Conservation (phyloP, 2,329 filamentous ascomycete species). For the Colletotrichum phormii region DNA sequence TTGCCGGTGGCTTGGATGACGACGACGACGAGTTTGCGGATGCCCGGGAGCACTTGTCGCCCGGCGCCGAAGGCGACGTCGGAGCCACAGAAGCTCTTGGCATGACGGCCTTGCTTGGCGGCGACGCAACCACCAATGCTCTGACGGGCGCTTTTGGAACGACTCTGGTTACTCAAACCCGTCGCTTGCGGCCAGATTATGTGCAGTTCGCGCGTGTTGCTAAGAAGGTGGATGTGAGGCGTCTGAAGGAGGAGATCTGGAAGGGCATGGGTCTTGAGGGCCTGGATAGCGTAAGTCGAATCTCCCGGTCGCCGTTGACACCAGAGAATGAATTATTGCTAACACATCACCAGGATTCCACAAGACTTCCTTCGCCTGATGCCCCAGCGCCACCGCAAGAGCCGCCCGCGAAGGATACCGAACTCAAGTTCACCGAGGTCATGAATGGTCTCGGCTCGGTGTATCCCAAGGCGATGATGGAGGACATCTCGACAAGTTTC, state of each 20-base stretch:
- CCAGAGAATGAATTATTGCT: not conserved
- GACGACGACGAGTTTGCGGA: conserved; percentile 84
- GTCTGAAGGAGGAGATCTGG: conserved; percentile 78
- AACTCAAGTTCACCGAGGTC: conserved; percentile 87
- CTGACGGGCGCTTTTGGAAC: conserved; percentile 69
- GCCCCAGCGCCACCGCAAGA: conserved; percentile 44
- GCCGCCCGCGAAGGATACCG: conserved; percentile 57
- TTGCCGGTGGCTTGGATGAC: conserved; percentile 69
- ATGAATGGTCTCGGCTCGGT: conserved; percentile 90
- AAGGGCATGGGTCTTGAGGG: conserved; percentile 70
- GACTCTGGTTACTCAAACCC: conserved; percentile 73
- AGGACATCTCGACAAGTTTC: conserved; percentile 91
- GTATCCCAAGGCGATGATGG: conserved; percentile 87
- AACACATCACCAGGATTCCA: conserved; percentile 24
- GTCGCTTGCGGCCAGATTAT: conserved; percentile 74
- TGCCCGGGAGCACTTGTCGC: conserved; percentile 82
- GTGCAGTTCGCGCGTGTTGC: conserved; percentile 77
- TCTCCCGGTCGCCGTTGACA: not conserved
- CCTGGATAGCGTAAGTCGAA: conserved; percentile 56
- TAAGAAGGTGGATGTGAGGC: conserved; percentile 77
- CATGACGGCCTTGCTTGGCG: conserved; percentile 62
- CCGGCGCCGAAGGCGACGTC: conserved; percentile 64
- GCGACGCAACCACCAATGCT: conserved; percentile 60
- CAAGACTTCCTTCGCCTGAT: conserved; percentile 41
- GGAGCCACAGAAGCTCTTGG: conserved; percentile 59